Evolutionary conservation across 768 basidiomycete genomes (phyloP), one percentile per base, ranked within the genome.

Genomic region (Tephrocybe sp.): DNA sequence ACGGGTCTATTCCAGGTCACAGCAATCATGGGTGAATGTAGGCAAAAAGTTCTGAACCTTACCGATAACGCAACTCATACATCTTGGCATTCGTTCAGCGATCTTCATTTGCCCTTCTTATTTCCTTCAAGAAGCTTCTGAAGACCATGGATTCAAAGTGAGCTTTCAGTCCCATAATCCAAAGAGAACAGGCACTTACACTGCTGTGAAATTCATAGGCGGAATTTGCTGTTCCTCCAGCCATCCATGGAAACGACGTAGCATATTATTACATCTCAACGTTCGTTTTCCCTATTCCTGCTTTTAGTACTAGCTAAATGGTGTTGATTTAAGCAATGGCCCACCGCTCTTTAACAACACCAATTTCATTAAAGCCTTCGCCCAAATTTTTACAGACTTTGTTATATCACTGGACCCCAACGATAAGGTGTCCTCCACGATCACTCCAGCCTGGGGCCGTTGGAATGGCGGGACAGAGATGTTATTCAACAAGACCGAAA

Each of bases 61-160:
- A 16, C 35, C 19, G 14, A 45, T 2, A 14, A 20, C 34, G 13
- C 14, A 20, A 32, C 20, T 22, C 39, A 39, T 9, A 49, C 4
- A n/a, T n/a, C n/a, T n/a, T n/a, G n/a, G n/a, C 19, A 22, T 26
- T 23, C 3, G 9, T 31, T 14, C 40, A 72, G 77, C 75, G 3
- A 74, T 78, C 32, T 73, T 77, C 43, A 67, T 72, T 11, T 79
- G 76, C 51, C 76, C 77, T 0, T 72, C 72, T 0, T 77, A 77
- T 46, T 68, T 56, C 51, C 34, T 75, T 17, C 51, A 73, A 30
- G 44, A 52, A 4, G 69, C 70, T 8, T 72, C 72, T 48, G 53
- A 31, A 5, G 57, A 56, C 9, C 53, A 54, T 6, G 57, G 60
- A 3, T 74, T 62, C 59, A 74, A 74, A 65, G 73, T 72, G 23